Conservation (phyloP, 2,329 filamentous ascomycete species). For the Purpureocillium lavendulum region DNA sequence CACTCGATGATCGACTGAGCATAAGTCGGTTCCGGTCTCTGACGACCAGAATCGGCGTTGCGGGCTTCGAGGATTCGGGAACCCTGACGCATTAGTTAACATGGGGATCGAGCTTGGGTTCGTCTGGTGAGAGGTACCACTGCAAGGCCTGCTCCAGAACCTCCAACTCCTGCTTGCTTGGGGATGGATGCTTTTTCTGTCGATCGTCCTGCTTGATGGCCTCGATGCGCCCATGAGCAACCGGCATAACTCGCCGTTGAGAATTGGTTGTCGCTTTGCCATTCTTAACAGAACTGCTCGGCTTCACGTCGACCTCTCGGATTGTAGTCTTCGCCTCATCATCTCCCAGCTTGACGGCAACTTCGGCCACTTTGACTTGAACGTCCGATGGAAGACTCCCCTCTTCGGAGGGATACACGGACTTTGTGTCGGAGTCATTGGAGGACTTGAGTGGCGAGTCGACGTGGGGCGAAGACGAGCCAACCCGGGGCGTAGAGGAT, state of each 20-base stretch:
- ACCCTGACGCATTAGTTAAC: slow-evolving; percentile 15
- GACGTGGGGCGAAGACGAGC: slow-evolving; percentile 27
- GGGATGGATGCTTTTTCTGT: slow-evolving; percentile 36
- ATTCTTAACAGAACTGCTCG: background rate
- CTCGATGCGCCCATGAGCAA: background rate
- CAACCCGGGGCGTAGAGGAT: slow-evolving; percentile 28
- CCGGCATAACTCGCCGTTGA: background rate
- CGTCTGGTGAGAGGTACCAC: slow-evolving; percentile 17
- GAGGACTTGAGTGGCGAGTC: slow-evolving; percentile 3
- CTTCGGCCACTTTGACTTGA: slow-evolving; percentile 7
- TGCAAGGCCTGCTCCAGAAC: slow-evolving; percentile 26
- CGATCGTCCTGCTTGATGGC: slow-evolving; percentile 5
- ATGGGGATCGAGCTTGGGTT: slow-evolving; percentile 10
- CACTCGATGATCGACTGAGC: slow-evolving; percentile 4
- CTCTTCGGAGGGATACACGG: no score
- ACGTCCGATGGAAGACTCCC: slow-evolving; percentile 1
- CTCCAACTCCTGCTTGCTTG: slow-evolving; percentile 31
- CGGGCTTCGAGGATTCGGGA: no score
- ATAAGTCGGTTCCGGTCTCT: slow-evolving; percentile 21
- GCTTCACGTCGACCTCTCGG: slow-evolving; percentile 4
- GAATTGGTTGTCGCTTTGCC: background rate
- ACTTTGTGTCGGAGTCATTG: background rate
- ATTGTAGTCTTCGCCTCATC: slow-evolving; percentile 1
- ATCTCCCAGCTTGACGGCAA: slow-evolving; percentile 6
- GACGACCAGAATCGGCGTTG: slow-evolving; percentile 8